Evolutionary conservation across 1,284 basidiomycete species (phyloP), one percentile per base, ranked within the genome.

Genomic region (Tetrapyrgos nigripes): DNA sequence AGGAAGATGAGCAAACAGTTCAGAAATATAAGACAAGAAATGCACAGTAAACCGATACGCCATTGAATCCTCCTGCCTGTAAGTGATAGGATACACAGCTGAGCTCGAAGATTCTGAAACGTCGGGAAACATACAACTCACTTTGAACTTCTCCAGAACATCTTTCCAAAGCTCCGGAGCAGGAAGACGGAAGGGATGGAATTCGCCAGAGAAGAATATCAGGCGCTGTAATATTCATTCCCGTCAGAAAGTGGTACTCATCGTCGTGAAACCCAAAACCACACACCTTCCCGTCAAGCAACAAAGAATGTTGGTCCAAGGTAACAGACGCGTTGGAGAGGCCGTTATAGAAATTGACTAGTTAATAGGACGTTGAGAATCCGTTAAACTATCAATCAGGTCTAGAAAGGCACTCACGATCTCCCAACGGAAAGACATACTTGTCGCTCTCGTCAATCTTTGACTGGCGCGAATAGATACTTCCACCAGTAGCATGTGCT

Each of bases 121-220:
- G 81, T 66, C 23, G 14, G 31, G 14, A 33, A 33, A 33, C 31
- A 75, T n/a, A 23, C 17, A 40, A 45, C 37, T 24, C 40, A 17
- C 19, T 3, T 40, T 23, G 45, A 43, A 73, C 73, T 74, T 75
- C 62, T 75, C 62, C 26, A 74, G 66, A 35, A 83, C 74, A 63
- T 85, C 83, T 31, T 72, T 68, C 83, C 83, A 85, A 11, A 78
- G 70, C 23, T 77, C 77, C 6, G 76, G 73, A 21, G 77, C 75
- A 1, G 83, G 83, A 4, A 83, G 69, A n/a, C 83, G 72, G 72
- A 79, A 85, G 8, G 76, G 75, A 55, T 79, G 78, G 56, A 79
- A 72, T 59, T 79, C 77, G 24, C 78, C 77, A 28, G 74, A 76
- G 62, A 77, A 78, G 31, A 82, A 66, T 68, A 79, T 77, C 10